Evolutionary conservation across 129 eudicot genomes (phyloP), one percentile per base, ranked within the genome.

Genomic region (Artemisia tridentata): DNA sequence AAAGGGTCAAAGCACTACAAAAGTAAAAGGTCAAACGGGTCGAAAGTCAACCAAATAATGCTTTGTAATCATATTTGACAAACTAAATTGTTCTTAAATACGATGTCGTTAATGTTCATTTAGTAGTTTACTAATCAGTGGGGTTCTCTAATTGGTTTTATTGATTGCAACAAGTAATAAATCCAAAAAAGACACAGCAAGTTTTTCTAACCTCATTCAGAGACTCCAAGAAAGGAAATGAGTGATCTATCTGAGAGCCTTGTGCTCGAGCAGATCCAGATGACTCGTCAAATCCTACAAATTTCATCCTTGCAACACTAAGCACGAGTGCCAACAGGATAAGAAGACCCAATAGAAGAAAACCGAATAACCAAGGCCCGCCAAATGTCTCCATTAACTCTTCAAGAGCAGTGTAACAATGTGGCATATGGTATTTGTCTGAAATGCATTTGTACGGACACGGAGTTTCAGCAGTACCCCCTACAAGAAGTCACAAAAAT

Each of bases 311-410:
- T 74, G 97, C 97, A 69, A 90, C 99, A 80, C 99, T 93, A 25
- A 93, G 97, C 78, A 93, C 99, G 20, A 87, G 68, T 25, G 99
- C 97, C 58, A 93, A 80, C 62, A 93, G 71, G 46, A 90, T 66
- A 62, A 93, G 96, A 77, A 93, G 89, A 18, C 97, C 99, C 38
- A 86, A 77, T 53, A 93, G 86, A 73, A 93, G 84, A 72, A 90
- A 84, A 69, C 91, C 86, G 65, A 93, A 93, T 79, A 84, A 60
- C 99, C 99, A 93, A 45, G 99, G 99, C 72, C 99, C 99, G n/a
- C 99, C 99, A 77, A 93, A 90, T 34, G 97, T 90, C 73, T 90
- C 89, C 73, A 93, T 87, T 71, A 93, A 65, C 79, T 93, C 99
- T 68, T 93, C 99, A 52, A 93, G 97, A 50, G 99, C 91, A 47